Percentiles rank a stretch among this genome's conserved stretches.
Conservation (phyloP, 371 early-diverging fungal genomes). For the Mortierella polycephala region DNA sequence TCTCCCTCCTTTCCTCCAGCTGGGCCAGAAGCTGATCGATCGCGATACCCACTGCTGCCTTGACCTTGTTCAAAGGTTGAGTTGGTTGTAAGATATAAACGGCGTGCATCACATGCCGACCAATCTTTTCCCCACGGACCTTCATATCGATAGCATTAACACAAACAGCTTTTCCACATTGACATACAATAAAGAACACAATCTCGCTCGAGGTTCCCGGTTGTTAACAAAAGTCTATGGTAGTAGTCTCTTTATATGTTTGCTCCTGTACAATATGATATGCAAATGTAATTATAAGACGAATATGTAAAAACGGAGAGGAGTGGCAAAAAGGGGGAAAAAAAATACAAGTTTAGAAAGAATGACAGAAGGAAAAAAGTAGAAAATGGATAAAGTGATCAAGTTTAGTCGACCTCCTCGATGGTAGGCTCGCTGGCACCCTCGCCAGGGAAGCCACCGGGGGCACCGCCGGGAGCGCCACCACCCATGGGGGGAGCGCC, state of each 20-base stretch:
- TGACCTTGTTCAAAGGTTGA: too few relatives aligned
- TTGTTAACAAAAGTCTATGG: neutral
- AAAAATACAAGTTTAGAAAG: conserved; percentile 32
- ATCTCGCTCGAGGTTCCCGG: neutral
- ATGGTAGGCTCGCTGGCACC: conserved; percentile 78
- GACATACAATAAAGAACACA: neutral
- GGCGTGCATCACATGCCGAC: too few relatives aligned
- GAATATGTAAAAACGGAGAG: conserved; percentile 11
- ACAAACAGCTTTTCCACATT: neutral
- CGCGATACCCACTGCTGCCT: too few relatives aligned
- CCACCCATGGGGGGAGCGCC: conserved; percentile 72
- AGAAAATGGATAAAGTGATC: neutral
- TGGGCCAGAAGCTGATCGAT: too few relatives aligned
- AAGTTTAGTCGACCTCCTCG: conserved; percentile 81
- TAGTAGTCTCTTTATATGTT: conserved; percentile 18
- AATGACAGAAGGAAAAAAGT: neutral
- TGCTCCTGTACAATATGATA: conserved; percentile 36
- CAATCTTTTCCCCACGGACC: too few relatives aligned
- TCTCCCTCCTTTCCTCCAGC: too few relatives aligned
- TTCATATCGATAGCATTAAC: too few relatives aligned
- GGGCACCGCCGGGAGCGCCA: conserved; percentile 69
- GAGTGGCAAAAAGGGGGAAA: conserved; percentile 9
- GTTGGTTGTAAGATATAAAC: too few relatives aligned
- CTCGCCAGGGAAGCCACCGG: conserved; percentile 66
- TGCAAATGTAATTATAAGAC: conserved; percentile 14